Evolutionary conservation across 2,329 filamentous ascomycete species (phyloP).

Genomic region (Epichloe baconii): DNA sequence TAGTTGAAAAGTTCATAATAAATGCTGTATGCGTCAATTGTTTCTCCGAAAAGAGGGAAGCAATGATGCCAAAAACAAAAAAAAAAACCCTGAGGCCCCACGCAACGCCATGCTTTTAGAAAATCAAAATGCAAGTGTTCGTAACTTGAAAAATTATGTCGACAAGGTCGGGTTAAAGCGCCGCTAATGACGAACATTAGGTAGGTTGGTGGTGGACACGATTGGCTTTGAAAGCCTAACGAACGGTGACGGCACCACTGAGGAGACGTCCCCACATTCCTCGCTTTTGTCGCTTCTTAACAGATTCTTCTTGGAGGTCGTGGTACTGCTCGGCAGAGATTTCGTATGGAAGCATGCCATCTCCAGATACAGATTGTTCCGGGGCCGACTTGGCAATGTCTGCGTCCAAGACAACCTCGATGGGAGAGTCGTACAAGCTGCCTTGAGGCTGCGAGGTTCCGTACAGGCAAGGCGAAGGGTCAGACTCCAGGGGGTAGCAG

Average conservation of each 20-base stretch:
- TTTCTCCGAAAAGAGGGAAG: neutral
- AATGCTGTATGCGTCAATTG: neutral
- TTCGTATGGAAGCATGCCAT: constrained; percentile 39
- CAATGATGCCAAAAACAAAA: neutral
- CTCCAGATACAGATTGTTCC: constrained; percentile 11
- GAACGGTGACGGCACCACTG: constrained; percentile 28
- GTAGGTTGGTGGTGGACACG: too few species aligned
- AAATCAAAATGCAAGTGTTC: neutral
- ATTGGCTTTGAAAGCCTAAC: constrained; percentile 12
- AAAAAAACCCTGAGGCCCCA: neutral
- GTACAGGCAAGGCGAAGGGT: constrained; percentile 30
- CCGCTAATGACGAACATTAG: neutral
- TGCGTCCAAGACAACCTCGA: constrained; percentile 31
- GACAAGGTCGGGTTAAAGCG: neutral
- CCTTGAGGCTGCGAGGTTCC: constrained; percentile 16
- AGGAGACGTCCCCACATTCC: constrained; percentile 43
- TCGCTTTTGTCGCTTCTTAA: constrained; percentile 36
- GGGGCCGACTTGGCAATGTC: constrained; percentile 23
- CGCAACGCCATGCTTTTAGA: constrained; percentile 9
- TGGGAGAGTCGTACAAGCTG: constrained; percentile 37
- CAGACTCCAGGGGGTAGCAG: constrained; percentile 39
- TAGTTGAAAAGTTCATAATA: neutral
- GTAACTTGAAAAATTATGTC: neutral
- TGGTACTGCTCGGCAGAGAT: constrained; percentile 39
- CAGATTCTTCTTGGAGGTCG: constrained; percentile 31